A percentile compares a stretch with the other conserved stretches of the same genome.
Evolutionary conservation across 2,329 filamentous ascomycete genomes (phyloP).

Genomic region (Xylariaceae sp.): DNA sequence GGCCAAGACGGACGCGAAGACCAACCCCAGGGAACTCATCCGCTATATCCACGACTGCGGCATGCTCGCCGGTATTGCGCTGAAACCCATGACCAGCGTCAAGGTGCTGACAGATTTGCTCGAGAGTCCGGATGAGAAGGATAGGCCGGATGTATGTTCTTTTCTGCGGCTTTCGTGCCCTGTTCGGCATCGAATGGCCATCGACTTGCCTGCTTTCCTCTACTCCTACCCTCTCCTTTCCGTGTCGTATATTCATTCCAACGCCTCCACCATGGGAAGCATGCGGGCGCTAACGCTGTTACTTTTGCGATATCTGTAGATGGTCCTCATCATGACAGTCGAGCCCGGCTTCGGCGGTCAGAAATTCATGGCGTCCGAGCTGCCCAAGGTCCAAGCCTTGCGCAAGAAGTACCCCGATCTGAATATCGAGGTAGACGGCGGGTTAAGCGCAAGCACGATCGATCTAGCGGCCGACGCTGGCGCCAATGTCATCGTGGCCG

Average conservation of each 20-base stretch:
- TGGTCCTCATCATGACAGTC: constrained; percentile 98
- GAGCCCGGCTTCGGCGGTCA: constrained; percentile 96
- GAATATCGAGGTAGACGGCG: constrained; percentile 97
- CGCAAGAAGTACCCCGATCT: constrained; percentile 81
- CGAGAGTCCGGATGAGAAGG: constrained; percentile 65
- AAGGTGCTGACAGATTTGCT: constrained; percentile 91
- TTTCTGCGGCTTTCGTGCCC: neutral
- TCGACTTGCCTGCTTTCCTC: neutral
- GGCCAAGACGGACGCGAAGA: constrained; percentile 63
- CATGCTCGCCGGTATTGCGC: constrained; percentile 87
- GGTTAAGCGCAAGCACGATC: constrained; percentile 81
- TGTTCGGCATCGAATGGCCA: too few species aligned
- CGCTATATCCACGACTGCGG: constrained; percentile 84
- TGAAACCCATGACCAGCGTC: constrained; percentile 88
- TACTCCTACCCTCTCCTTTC: neutral
- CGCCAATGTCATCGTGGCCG: constrained; percentile 96
- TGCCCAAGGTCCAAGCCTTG: constrained; percentile 86
- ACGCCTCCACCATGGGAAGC: too few species aligned
- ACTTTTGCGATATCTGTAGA: constrained; percentile 50
- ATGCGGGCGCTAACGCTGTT: neutral
- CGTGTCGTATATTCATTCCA: neutral
- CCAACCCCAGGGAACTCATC: constrained; percentile 79
- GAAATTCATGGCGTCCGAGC: constrained; percentile 95
- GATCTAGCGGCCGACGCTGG: constrained; percentile 92
- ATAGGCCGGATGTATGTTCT: constrained; percentile 77